phyloP scores from a whole-genome alignment of 2,329 filamentous ascomycete species.

The Botrytis medusae region DNA sequence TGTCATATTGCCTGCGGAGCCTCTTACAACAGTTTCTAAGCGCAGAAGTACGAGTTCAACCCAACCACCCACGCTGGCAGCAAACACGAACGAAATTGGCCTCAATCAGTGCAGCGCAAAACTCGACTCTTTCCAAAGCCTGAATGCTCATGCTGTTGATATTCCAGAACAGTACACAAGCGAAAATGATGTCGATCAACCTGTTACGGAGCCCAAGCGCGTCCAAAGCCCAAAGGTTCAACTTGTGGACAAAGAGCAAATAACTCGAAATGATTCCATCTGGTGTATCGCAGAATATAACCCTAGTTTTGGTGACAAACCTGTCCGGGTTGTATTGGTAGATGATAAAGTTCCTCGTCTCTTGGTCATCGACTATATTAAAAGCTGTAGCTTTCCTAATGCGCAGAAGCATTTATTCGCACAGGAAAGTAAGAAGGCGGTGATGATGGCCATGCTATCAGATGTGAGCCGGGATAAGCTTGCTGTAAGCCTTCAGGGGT shows the following conservation, averaged over 20 bases:
- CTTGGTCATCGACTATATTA: neutral
- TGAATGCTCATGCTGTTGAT: neutral
- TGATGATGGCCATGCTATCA: neutral
- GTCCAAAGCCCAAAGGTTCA: neutral
- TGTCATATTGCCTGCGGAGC: neutral
- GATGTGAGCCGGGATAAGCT: neutral
- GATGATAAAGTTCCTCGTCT: neutral
- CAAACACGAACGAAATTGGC: neutral
- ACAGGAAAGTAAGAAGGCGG: neutral
- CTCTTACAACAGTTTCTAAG: neutral
- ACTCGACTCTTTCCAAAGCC: neutral
- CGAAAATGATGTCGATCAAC: neutral
- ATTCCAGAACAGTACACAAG: neutral
- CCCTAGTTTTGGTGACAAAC: neutral
- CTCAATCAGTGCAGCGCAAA: neutral
- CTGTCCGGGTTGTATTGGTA: accelerated
- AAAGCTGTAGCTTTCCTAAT: neutral
- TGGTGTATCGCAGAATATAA: neutral
- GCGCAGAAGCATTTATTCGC: neutral
- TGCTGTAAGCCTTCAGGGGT: neutral
- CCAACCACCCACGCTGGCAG: neutral
- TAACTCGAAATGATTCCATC: accelerated
- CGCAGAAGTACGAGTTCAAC: neutral
- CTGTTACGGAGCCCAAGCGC: neutral
- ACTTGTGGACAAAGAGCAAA: neutral